Evolutionary conservation across 495 filamentous ascomycete species (phyloP).

Genomic region (Hypoxylon crocopeplum): DNA sequence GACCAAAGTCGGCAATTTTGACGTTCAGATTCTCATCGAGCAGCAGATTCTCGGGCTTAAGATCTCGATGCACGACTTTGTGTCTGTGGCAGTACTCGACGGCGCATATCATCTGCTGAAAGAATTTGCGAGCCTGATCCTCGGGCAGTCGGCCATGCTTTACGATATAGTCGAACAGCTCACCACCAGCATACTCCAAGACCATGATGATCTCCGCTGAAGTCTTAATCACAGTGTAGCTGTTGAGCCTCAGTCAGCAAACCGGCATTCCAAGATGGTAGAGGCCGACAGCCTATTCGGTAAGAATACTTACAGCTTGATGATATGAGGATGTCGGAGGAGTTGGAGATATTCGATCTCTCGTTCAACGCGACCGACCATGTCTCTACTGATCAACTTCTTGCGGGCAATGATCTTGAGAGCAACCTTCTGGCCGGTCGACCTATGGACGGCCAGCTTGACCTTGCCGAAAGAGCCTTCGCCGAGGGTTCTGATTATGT

Average conservation of each 20-base stretch:
- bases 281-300: too few relatives aligned
- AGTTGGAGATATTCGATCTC: constrained; percentile 98
- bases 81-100: constrained; percentile 99
- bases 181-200: constrained; percentile 93
- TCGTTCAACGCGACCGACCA: constrained; percentile 95
- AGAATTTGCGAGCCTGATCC: constrained; percentile 90
- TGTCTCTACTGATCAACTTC: constrained; percentile 93
- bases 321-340: constrained; percentile 95
- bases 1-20: constrained; percentile 97
- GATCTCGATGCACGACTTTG: constrained; percentile 96
- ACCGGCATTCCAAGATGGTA: background rate
- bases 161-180: constrained; percentile 97
- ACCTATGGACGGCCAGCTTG: constrained; percentile 90
- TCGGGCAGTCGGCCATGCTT: constrained; percentile 88
- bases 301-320: constrained; percentile 80
- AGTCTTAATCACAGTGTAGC: constrained; percentile 96
- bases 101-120: constrained; percentile 99
- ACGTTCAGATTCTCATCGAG: constrained; percentile 94
- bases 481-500: constrained; percentile 86
- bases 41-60: constrained; percentile 96
- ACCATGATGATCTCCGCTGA: constrained; percentile 97
- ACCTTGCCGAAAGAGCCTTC: constrained; percentile 99
- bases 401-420: constrained; percentile 96
- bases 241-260: constrained; percentile 42
- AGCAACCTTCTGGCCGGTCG: constrained; percentile 91